Conservation (phyloP, 257 asterid genomes). For the Rubia yunnanensis region DNA sequence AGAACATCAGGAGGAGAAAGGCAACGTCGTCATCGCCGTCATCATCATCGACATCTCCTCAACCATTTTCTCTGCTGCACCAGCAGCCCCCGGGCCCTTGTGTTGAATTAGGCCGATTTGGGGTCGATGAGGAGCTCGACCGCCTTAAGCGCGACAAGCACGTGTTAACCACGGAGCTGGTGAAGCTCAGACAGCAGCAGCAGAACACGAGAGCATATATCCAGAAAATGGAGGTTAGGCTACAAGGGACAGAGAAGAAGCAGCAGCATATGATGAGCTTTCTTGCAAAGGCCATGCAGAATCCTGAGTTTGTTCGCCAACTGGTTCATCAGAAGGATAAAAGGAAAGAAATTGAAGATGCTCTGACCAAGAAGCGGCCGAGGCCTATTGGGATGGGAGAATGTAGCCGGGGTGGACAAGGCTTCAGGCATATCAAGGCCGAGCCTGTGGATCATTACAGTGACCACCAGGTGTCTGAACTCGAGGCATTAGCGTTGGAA, state of each 20-base stretch:
- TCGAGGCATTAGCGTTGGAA: slow-evolving; percentile 76
- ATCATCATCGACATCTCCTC: slow-evolving; percentile 3
- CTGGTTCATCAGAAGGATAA: slow-evolving; percentile 52
- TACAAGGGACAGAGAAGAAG: slow-evolving; percentile 56
- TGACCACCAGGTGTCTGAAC: slow-evolving; percentile 40
- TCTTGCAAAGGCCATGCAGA: slow-evolving; percentile 72
- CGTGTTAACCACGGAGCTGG: slow-evolving; percentile 38
- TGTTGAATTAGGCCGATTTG: slow-evolving; percentile 52
- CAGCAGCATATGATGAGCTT: slow-evolving; percentile 91
- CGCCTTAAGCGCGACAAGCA: slow-evolving; percentile 55
- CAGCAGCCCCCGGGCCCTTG: slow-evolving; percentile 36
- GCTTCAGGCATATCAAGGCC: slow-evolving; percentile 17
- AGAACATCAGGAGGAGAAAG: slow-evolving; percentile 52
- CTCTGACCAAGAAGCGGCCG: slow-evolving; percentile 39
- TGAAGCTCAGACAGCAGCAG: slow-evolving; percentile 62
- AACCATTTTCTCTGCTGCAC: slow-evolving; percentile 21
- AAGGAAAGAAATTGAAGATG: slow-evolving; percentile 52
- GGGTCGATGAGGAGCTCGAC: slow-evolving; percentile 43
- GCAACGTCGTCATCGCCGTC: slow-evolving; percentile 4
- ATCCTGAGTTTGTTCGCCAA: slow-evolving; percentile 57
- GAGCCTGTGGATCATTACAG: slow-evolving; percentile 38
- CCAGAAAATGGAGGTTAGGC: slow-evolving; percentile 49
- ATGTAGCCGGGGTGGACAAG: slow-evolving; percentile 14
- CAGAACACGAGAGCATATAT: slow-evolving; percentile 38
- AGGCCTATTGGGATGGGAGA: slow-evolving; percentile 36